Evolutionary conservation across 225 moss, liverwort and hornwort genomes (phyloP).

Genomic region (Sphagnum tenellum): DNA sequence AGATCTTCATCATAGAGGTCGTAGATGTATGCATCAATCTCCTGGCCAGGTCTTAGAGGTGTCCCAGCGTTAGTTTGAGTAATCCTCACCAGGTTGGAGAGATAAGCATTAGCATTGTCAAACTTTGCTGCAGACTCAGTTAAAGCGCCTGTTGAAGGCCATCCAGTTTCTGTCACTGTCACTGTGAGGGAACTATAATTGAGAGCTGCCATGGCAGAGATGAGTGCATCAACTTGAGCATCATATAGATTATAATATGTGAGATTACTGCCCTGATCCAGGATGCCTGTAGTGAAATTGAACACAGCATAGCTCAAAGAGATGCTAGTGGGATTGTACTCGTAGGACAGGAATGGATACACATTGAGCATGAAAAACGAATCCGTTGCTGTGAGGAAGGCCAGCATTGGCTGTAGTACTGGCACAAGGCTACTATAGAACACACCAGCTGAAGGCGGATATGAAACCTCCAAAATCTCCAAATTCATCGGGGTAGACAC

Average conservation of each 20-base stretch:
- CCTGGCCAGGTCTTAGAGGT: constrained; percentile 38
- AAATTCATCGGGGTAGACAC: constrained; percentile 65
- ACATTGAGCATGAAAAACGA: constrained; percentile 68
- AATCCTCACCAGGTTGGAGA: constrained; percentile 60
- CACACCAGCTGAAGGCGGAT: constrained; percentile 58
- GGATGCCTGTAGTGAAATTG: constrained; percentile 25
- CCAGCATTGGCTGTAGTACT: constrained; percentile 41
- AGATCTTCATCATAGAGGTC: constrained; percentile 39
- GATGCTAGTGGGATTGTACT: constrained; percentile 33
- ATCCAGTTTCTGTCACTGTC: constrained; percentile 74
- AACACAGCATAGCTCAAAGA: constrained; percentile 65
- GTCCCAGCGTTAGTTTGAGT: constrained; percentile 48
- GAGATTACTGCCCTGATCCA: constrained; percentile 39
- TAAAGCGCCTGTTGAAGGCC: constrained; percentile 66
- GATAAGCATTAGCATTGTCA: constrained; percentile 50
- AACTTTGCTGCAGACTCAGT: constrained; percentile 46
- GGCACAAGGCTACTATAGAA: constrained; percentile 27
- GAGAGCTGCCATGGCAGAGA: constrained; percentile 50
- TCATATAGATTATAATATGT: constrained; percentile 68
- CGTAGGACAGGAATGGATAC: constrained; percentile 68
- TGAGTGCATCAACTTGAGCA: constrained; percentile 72
- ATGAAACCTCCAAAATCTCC: constrained; percentile 44
- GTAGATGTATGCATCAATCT: constrained; percentile 60
- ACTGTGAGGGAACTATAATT: constrained; percentile 45
- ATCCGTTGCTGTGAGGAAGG: constrained; percentile 43